Conservation (phyloP, 1,284 basidiomycete species). For the Fistulinella cinereoalba region DNA sequence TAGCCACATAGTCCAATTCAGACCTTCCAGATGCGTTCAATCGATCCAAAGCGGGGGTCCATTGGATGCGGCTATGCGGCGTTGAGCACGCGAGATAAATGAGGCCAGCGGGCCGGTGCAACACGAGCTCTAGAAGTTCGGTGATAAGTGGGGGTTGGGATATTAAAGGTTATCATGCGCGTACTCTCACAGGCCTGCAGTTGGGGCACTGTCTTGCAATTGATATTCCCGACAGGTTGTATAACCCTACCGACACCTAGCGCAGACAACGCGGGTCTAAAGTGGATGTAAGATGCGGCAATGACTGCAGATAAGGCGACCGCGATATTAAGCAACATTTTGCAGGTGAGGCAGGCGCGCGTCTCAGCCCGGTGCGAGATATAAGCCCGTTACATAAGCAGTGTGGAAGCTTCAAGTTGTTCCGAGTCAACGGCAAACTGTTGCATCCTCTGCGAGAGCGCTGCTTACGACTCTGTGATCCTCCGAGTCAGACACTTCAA, state of each 20-base stretch:
- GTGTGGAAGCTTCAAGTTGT: no score
- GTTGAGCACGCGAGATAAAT: constrained; percentile 73
- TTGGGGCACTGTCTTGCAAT: constrained; percentile 49
- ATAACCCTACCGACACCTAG: constrained; percentile 46
- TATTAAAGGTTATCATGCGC: neutral
- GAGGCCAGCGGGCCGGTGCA: constrained; percentile 54
- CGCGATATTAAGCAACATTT: constrained; percentile 17
- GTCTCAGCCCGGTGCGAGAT: neutral
- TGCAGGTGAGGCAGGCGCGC: neutral
- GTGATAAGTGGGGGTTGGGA: neutral
- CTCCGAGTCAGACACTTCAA: no score
- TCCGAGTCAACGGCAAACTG: no score
- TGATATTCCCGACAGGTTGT: constrained; percentile 42
- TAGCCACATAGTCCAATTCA: constrained; percentile 58
- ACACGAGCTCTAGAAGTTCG: constrained; percentile 45
- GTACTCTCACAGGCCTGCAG: constrained; percentile 66
- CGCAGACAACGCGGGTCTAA: constrained; percentile 40
- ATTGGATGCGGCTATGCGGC: constrained; percentile 46
- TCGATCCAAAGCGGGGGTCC: constrained; percentile 50
- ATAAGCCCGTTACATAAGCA: no score
- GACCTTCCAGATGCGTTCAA: constrained; percentile 47
- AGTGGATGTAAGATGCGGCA: constrained; percentile 38
- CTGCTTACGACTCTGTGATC: no score
- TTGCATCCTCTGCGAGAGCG: no score
- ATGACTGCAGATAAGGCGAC: constrained; percentile 27